phyloP scores from a whole-genome alignment of 2,329 filamentous ascomycete genomes.

The Tolypocladium capitatum region DNA sequence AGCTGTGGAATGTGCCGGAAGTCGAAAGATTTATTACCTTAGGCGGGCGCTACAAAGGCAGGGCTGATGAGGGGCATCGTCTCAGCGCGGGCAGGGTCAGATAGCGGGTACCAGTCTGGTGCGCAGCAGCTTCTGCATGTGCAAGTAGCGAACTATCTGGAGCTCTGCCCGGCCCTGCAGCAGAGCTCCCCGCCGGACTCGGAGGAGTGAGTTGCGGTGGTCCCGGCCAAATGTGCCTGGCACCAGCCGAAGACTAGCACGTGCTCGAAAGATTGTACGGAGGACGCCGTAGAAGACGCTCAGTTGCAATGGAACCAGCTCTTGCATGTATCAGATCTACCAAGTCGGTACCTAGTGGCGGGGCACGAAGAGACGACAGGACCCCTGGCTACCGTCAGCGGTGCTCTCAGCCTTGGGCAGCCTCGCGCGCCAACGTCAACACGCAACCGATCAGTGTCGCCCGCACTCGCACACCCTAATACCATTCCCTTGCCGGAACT shows the following conservation, averaged over 20 bases:
- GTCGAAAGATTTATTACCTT: constrained; percentile 20
- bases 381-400: too few relatives aligned
- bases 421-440: neutral
- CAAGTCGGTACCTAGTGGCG: too few relatives aligned
- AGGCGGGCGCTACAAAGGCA: constrained; percentile 3
- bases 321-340: too few relatives aligned
- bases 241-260: too few relatives aligned
- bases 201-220: neutral
- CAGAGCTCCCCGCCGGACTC: neutral
- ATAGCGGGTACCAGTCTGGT: neutral
- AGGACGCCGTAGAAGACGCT: too few relatives aligned
- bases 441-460: neutral
- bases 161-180: neutral
- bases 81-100: too few relatives aligned
- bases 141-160: neutral
- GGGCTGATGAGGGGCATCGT: constrained; percentile 5
- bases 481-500: neutral
- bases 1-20: constrained; percentile 28
- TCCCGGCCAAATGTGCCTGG: too few relatives aligned
- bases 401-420: neutral
- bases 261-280: too few relatives aligned
- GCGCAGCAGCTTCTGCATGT: neutral
- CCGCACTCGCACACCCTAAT: neutral
- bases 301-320: too few relatives aligned
- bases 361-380: too few relatives aligned